Evolutionary conservation across 805 yeast species (phyloP), one percentile per base, ranked within the genome.

Genomic region (Wickerhamomyces bisporus): DNA sequence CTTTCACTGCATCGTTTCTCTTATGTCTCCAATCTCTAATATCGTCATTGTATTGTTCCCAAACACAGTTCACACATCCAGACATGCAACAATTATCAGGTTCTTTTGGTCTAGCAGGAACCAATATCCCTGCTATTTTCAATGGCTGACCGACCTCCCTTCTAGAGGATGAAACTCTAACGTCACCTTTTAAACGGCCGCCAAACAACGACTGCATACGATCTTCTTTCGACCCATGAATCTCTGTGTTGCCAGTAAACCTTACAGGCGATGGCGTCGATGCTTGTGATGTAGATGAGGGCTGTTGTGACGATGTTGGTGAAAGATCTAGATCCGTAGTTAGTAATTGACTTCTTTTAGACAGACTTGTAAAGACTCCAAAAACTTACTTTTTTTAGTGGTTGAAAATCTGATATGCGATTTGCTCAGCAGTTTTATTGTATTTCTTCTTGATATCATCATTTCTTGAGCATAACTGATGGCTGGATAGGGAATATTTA

Each of bases 41-140:
- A 57, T 93, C 98, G 37, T 91, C 97, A 47, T 83, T 81, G 57
- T 77, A 91, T 38, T 86, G 64, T 51, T 89, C 96, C 98, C 98
- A 93, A 2, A 91, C 98, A 60, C 98, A 91, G 61, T 91, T 88
- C 23, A 86, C 79, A 60, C 98, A 91, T 1, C 98, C 98, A 41
- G 93, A 81, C 95, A 88, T 88, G 61, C 98, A 91, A 60, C 98
- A 91, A 59, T 91, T 88, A 50, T 89, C 95, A 2, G 98, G 98
- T 49, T 86, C 96, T 5, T 64, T 66, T 0, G 98, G 98, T 55
- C 71, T 74, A n/a, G 74, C 77, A 3, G 96, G 96, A 0, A 91
- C 95, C 7, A 56, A 58, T 0, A 93, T 67, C 0, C 97, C 97
- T 0, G 73, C 80, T 23, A 65, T 58, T 11, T 37, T 14, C 15